Evolutionary conservation across 768 basidiomycete genomes (phyloP).

Genomic region (Lentinula edodes): DNA sequence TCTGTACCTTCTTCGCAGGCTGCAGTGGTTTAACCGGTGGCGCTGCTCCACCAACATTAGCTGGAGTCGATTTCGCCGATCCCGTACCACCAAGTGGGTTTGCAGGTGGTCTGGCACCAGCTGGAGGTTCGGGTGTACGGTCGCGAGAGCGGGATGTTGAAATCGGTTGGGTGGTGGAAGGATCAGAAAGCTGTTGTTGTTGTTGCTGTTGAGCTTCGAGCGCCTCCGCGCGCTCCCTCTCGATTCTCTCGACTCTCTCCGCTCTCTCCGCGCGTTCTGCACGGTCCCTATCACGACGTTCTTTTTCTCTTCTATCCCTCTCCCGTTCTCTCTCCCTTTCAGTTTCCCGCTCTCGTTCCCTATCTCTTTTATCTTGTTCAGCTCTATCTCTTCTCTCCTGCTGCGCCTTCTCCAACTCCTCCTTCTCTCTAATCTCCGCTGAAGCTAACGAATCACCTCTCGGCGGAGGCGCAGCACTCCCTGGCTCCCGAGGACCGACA

Average conservation of each 20-base stretch:
- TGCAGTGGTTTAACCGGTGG: constrained; percentile 73
- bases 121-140: constrained; percentile 16
- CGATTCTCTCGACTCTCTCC: constrained; percentile 6
- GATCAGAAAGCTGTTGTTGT: not conserved
- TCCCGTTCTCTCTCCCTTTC: constrained; percentile 24
- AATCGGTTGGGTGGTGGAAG: no score
- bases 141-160: not conserved
- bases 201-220: not conserved
- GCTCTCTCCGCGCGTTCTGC: constrained; percentile 18
- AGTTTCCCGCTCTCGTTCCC: constrained; percentile 13
- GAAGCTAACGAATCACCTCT: constrained; percentile 45
- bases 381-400: constrained; percentile 15
- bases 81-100: constrained; percentile 16
- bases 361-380: constrained; percentile 14
- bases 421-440: constrained; percentile 17
- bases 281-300: constrained; percentile 31
- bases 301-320: constrained; percentile 23
- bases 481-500: constrained; percentile 34
- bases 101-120: constrained; percentile 26
- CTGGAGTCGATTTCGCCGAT: constrained; percentile 40
- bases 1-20: constrained; percentile 66
- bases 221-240: not conserved
- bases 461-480: constrained; percentile 28
- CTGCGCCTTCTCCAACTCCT: constrained; percentile 19
- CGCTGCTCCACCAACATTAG: constrained; percentile 49